These are phyloP conservation scores for Picea sitchensis DNA, from an alignment of 75 land plant species.

Conservation along the genomic window DNA sequence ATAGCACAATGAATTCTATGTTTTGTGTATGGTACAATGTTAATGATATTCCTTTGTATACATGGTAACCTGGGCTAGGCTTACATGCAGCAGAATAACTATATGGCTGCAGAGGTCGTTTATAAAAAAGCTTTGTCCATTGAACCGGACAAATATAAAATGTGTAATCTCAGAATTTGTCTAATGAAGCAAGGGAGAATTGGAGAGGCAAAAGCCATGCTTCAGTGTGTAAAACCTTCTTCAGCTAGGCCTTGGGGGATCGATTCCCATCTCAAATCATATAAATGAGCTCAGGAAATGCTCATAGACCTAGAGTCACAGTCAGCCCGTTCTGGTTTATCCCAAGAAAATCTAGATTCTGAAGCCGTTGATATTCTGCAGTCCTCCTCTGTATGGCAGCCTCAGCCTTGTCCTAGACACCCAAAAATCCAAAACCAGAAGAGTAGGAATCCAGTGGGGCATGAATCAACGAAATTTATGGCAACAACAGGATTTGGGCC, in stretches of 20 bases:
- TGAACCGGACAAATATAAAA: conserved; percentile 66
- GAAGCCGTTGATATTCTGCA: no score
- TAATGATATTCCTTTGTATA: neutral
- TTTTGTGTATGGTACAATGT: neutral
- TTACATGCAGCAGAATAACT: conserved; percentile 77
- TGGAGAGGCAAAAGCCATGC: conserved; percentile 38
- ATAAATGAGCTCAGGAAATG: conserved; percentile 90
- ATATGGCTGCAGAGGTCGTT: conserved; percentile 44
- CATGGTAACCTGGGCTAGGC: conserved; percentile 97
- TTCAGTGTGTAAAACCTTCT: conserved; percentile 32
- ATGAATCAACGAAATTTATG: no score
- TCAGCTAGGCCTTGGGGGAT: conserved; percentile 62
- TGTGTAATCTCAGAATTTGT: conserved; percentile 51
- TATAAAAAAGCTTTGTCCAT: conserved; percentile 57
- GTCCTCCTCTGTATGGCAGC: no score
- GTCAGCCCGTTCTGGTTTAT: conserved; percentile 1
- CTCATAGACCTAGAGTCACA: conserved; percentile 63
- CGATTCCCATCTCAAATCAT: conserved; percentile 93
- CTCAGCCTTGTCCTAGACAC: no score
- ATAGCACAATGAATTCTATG: neutral
- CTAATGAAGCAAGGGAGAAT: conserved; percentile 42
- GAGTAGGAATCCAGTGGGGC: no score
- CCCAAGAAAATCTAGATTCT: conserved; percentile 12
- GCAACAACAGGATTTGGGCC: no score
- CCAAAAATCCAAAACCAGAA: no score